Conservation (phyloP, 129 eudicot species). For the Gnaphalium uliginosum region DNA sequence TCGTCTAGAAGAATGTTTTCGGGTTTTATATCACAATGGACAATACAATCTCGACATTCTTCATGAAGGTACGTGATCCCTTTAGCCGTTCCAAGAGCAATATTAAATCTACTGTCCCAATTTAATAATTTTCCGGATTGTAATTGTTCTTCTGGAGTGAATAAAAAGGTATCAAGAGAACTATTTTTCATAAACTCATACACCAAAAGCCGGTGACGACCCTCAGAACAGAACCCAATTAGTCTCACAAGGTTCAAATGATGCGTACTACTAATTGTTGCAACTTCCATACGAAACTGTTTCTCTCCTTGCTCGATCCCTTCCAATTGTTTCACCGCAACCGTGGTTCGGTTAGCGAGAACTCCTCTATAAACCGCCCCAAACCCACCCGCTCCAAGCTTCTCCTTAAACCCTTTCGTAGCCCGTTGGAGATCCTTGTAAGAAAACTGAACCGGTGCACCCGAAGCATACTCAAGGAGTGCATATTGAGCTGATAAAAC, state of each 20-base stretch:
- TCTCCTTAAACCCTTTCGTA: conserved; percentile 83
- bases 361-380: conserved; percentile 83
- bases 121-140: conserved; percentile 47
- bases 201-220: conserved; percentile 76
- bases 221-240: conserved; percentile 89
- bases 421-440: conserved; percentile 83
- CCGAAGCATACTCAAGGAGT: conserved; percentile 95
- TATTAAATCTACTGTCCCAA: conserved; percentile 70
- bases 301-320: conserved; percentile 96
- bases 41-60: conserved; percentile 91
- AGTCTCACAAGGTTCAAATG: conserved; percentile 85
- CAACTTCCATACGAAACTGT: conserved; percentile 96
- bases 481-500: conserved; percentile 73
- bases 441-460: conserved; percentile 90
- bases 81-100: conserved; percentile 81
- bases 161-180: conserved; percentile 79
- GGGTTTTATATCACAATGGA: conserved; percentile 90
- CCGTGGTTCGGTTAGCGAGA: conserved; percentile 64
- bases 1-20: conserved; percentile 89
- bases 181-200: conserved; percentile 94
- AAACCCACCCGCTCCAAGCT: conserved; percentile 90
- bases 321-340: conserved; percentile 83
- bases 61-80: conserved; percentile 91
- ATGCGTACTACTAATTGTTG: conserved; percentile 91
- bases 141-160: conserved; percentile 38